Base-by-base conservation (phyloP, 495 filamentous ascomycete species). In the Aspergillus cristatus region DNA sequence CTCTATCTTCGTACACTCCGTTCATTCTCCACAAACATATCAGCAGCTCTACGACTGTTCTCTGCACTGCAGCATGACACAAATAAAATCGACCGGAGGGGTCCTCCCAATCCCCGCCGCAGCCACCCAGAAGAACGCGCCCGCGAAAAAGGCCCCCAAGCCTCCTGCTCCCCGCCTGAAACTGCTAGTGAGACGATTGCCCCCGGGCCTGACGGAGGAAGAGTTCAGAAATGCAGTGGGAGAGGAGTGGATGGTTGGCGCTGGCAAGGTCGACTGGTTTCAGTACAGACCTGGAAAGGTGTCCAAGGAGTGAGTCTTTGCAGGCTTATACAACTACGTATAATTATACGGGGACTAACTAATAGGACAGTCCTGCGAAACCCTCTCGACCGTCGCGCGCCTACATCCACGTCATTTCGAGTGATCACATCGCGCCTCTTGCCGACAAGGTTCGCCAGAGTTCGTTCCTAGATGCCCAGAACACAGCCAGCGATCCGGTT, bases 221-320 rank as follows among this genome's bases (percentile, higher is more conserved):
- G 91, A 98, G 46, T 88, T 95, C 35, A 71, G 81, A 46, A 58
- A 58, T 16, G 65, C 74, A 8, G 52, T 96, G 31, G 87, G 87
- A n/a, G 75, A 83, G 2, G 84, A 87, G 41, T 96, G 89, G 85
- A 86, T 75, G 47, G 41, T 74, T 2, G 81, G 82, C 13, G 72
- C 71, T 16, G 86, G 86, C 8, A 94, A 81, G 57, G 77, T 89
- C 5, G 89, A 93, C 49, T 95, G 83, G 83, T 64, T 79, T 34
- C 58, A 67, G 24, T 98, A 82, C 62, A 76, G 78, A 44, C 67
- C 76, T 18, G 91, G 91, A 47, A 93, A 94, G 51, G 67, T 89
- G 16, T 91, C 90, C 3, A 84, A 83, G 51, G 86, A 97, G 89
- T 94, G 54, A 53, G 71, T 60, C n/a, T 22, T n/a, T n/a, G 30